These are phyloP conservation scores for Colletotrichum sp. DNA, from an alignment of 2,329 filamentous ascomycete genomes.

Conservation along the genomic window DNA sequence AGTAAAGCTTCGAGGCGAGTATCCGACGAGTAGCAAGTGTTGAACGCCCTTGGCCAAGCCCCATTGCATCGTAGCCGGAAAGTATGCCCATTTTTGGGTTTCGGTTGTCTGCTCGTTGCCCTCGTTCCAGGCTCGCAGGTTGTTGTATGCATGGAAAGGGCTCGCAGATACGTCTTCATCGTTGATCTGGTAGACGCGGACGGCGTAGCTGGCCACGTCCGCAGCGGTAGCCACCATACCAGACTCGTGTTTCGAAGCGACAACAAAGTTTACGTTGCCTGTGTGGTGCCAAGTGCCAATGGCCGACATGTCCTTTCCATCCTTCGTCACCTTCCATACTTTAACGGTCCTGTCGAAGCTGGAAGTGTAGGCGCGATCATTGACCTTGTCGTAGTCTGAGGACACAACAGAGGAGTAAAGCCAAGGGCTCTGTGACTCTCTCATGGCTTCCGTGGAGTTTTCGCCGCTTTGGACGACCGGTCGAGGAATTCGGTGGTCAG, in stretches of 20 bases:
- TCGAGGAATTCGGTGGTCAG: slow-evolving; percentile 62
- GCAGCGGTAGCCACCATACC: slow-evolving; percentile 64
- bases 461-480: slow-evolving; percentile 58
- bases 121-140: slow-evolving; percentile 30
- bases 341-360: slow-evolving; percentile 69
- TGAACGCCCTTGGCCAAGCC: slow-evolving; percentile 48
- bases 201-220: slow-evolving; percentile 57
- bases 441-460: slow-evolving; percentile 62
- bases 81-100: slow-evolving; percentile 62
- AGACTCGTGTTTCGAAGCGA: slow-evolving; percentile 51
- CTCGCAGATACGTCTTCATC: slow-evolving; percentile 39
- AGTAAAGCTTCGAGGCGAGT: slow-evolving; percentile 62
- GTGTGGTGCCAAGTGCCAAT: slow-evolving; percentile 60
- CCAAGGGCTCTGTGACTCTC: slow-evolving; percentile 65
- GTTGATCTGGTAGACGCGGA: slow-evolving; percentile 61
- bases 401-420: slow-evolving; percentile 69
- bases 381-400: slow-evolving; percentile 57
- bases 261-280: slow-evolving; percentile 68
- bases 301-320: slow-evolving; percentile 46
- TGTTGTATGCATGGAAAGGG: slow-evolving; percentile 44
- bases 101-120: slow-evolving; percentile 35
- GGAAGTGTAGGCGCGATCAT: slow-evolving; percentile 59
- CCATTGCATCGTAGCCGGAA: slow-evolving; percentile 69
- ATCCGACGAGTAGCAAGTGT: slow-evolving; percentile 65
- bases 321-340: slow-evolving; percentile 53